Base-by-base conservation (phyloP, 2,329 filamentous ascomycete species). In the Talaromyces marneffei region DNA sequence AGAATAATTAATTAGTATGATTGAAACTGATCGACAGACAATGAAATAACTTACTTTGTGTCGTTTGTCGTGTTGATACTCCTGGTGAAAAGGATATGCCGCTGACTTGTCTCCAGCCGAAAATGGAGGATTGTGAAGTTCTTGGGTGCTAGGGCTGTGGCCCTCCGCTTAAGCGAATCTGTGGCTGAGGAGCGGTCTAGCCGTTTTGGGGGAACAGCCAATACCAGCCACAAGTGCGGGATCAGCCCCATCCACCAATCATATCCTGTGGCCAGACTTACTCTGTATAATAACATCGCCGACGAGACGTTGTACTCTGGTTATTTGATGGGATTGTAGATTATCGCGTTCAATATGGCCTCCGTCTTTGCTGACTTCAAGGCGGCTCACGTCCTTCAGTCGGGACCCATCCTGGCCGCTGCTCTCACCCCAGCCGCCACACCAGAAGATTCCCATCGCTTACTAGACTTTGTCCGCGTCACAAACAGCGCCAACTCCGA, bases 341-440 rank as follows among this genome's bases (percentile, higher is more conserved):
- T 31, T 29, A 33, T 48, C 6, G 14, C 16, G 2, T 27, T 20
- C 37, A 75, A 66, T 59, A 92, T 96, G 91, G 86, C 92, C 70
- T 78, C 81, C 57, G 78, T 94, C 57, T 89, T 95, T 69, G 78
- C 81, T 44, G 85, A 90, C 63, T 96, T 96, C 73, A 85, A 84
- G 60, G 78, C 83, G 61, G 90, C 90, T 40, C 83, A 92, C 69
- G 75, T 79, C 53, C 75, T 78, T 31, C 80, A 82, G 61, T 85
- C 90, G 71, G 92, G 92, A 63, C 88, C 89, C 68, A 80, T 82
- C 54, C 83, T 97, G 39, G 88, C 92, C 20, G 83, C 85, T 63
- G 89, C 89, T 9, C 79, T 97, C 62, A 88, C 85, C 14, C 92
- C 93, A 37, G 80, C 88, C 62, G 75, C 88, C 54, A 84, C 88